A percentile compares a stretch with the other conserved stretches of the same genome.
Evolutionary conservation across 192 early-diverging fungal genomes (phyloP).

Genomic region (Backusella parvicylindrica): DNA sequence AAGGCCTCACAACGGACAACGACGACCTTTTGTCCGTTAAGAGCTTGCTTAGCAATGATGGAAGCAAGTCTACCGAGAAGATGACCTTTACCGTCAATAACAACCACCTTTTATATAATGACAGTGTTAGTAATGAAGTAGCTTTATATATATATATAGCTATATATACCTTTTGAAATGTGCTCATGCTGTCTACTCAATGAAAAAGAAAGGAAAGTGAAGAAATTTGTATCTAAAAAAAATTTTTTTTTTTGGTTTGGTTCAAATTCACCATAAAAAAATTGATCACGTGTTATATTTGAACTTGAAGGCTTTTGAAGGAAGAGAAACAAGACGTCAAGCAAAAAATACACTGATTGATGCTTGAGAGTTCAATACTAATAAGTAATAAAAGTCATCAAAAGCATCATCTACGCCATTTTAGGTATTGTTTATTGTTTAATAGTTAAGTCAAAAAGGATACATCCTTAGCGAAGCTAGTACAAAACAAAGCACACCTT

Average conservation of each 20-base stretch:
- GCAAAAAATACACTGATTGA: too few relatives aligned
- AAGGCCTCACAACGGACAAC: conserved; percentile 98
- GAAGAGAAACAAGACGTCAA: neutral
- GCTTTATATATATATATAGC: too few relatives aligned
- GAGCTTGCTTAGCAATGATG: conserved; percentile 96
- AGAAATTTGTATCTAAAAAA: conserved; percentile 6
- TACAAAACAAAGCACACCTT: too few relatives aligned
- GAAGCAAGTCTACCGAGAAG: conserved; percentile 96
- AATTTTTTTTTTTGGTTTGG: neutral
- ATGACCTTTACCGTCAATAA: conserved; percentile 99
- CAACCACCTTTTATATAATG: conserved; percentile 74
- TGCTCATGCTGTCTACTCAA: conserved; percentile 21
- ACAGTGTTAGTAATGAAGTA: too few relatives aligned
- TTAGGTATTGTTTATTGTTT: too few relatives aligned
- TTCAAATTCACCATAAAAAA: neutral
- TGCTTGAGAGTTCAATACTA: too few relatives aligned
- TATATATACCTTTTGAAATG: conserved; percentile 26
- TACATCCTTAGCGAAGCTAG: too few relatives aligned
- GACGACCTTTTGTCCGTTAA: conserved; percentile 96
- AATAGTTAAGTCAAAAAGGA: too few relatives aligned
- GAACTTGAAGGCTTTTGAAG: neutral
- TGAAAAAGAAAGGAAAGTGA: conserved; percentile 12
- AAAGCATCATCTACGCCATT: too few relatives aligned
- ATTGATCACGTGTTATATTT: neutral
- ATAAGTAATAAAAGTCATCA: too few relatives aligned